phyloP scores from a whole-genome alignment of 352 stramenopile genomes.

The Phytophthora tubulina region DNA sequence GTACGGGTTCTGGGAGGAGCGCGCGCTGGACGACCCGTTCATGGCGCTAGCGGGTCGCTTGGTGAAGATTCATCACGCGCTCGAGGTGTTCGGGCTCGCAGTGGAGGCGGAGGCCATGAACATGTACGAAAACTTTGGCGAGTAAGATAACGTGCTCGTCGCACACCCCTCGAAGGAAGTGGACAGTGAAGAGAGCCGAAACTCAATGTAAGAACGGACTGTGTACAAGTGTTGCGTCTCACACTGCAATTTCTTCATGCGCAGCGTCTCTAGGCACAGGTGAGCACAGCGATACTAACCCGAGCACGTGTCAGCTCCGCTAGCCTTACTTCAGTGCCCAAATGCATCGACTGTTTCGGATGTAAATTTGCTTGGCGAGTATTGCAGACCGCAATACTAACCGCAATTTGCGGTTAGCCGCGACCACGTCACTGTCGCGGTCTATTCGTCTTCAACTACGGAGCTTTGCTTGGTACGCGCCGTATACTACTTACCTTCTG shows the following conservation, averaged over 20 bases:
- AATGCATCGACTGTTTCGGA: constrained; percentile 6
- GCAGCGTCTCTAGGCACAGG: constrained; percentile 24
- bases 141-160: constrained; percentile 35
- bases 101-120: constrained; percentile 64
- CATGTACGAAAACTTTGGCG: constrained; percentile 78
- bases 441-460: constrained; percentile 25
- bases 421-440: constrained; percentile 12
- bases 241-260: constrained; percentile 5
- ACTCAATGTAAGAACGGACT: constrained; percentile 20
- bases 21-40: constrained; percentile 52
- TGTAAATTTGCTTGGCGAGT: not conserved
- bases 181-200: constrained; percentile 6
- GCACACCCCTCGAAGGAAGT: constrained; percentile 13
- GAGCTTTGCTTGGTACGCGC: not conserved
- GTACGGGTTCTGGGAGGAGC: constrained; percentile 71
- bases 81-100: constrained; percentile 31
- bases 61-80: constrained; percentile 53
- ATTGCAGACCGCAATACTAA: too few species aligned
- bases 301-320: constrained; percentile 3
- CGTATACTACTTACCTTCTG: constrained; percentile 29
- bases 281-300: constrained; percentile 36
- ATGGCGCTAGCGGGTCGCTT: constrained; percentile 51
- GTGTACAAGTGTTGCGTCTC: constrained; percentile 15
- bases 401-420: not conserved
- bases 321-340: not conserved